Percentiles rank a stretch among this genome's conserved stretches.
Conservation (phyloP, 1,284 basidiomycete species). For the Cryptococcus sp. region DNA sequence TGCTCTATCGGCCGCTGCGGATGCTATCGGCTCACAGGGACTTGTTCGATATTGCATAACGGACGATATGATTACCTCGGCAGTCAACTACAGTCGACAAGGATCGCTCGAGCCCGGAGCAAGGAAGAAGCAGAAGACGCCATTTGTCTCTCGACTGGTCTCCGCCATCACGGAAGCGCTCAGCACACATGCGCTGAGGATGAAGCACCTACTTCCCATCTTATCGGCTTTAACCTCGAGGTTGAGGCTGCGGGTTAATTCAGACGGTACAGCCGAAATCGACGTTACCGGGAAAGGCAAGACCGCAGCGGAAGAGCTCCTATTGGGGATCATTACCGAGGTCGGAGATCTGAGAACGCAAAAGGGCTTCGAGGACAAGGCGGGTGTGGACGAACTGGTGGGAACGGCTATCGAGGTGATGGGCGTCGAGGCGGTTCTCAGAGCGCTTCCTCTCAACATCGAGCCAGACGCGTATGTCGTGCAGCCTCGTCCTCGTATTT, state of each 20-base stretch:
- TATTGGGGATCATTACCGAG: constrained; percentile 66
- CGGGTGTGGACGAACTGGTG: constrained; percentile 75
- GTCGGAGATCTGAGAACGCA: constrained; percentile 70
- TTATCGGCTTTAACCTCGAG: constrained; percentile 49
- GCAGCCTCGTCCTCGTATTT: neutral
- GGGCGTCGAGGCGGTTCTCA: constrained; percentile 75
- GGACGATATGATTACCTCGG: constrained; percentile 55
- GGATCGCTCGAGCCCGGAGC: constrained; percentile 37
- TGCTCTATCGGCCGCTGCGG: constrained; percentile 56
- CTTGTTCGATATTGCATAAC: constrained; percentile 65
- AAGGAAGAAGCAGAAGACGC: constrained; percentile 52
- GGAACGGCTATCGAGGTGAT: constrained; percentile 77
- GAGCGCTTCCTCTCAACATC: constrained; percentile 76
- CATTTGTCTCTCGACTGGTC: constrained; percentile 60
- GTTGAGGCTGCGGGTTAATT: constrained; percentile 39
- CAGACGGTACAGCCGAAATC: constrained; percentile 16
- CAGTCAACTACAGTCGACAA: constrained; percentile 45
- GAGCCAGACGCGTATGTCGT: constrained; percentile 68
- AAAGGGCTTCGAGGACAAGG: constrained; percentile 85
- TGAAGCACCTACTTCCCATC: constrained; percentile 64
- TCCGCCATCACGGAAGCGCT: constrained; percentile 60
- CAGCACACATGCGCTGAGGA: constrained; percentile 59
- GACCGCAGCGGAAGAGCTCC: constrained; percentile 64
- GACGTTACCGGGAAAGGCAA: constrained; percentile 54
- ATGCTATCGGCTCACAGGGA: constrained; percentile 55